Base-by-base conservation (phyloP, 768 basidiomycete species). In the Rickenella mellea region DNA sequence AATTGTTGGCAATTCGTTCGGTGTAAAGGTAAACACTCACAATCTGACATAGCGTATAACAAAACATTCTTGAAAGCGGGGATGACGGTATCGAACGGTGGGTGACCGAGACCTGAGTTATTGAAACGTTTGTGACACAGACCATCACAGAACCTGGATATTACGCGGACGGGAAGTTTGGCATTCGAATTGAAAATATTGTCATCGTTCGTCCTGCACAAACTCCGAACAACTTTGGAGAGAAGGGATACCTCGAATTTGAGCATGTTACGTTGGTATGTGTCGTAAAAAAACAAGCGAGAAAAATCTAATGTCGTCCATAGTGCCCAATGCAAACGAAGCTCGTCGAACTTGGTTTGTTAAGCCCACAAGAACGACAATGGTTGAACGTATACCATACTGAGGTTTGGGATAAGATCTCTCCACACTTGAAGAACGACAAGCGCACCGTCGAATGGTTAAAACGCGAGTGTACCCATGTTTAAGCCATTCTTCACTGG, bases 121-220 rank as follows among this genome's bases (percentile, higher is more conserved):
- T 4, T 27, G 15, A 27, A 22, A 1, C 8, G 6, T 31, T 8
- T 24, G 39, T 15, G 22, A 12, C 27, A 46, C 26, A 14, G 27
- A 31, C 19, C 15, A 28, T 21, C 3, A 22, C 48, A 77, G 92
- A 94, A 50, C 92, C 92, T 1, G 91, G 92, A 7, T 94, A 84
- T 58, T 96, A 96, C 57, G 79, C 77, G 6, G 92, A 97, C 51
- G 94, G 92, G 2, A 66, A 71, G 33, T 98, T 82, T 53, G 94
- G 93, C 2, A 90, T 98, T 52, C 80, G 96, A 4, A 88, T 94
- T 51, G 94, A 99, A 64, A 91, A 77, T 59, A 72, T 97, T 31
- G 78, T 92, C 17, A 66, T 94, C 15, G 84, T 94, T 3, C 70
- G 74, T 38, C 72, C 80, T 32, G 80, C 62, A 8, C 59, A 81